These are phyloP conservation scores for Fagus crenata DNA, from an alignment of 306 rosid species.

Conservation along the genomic window DNA sequence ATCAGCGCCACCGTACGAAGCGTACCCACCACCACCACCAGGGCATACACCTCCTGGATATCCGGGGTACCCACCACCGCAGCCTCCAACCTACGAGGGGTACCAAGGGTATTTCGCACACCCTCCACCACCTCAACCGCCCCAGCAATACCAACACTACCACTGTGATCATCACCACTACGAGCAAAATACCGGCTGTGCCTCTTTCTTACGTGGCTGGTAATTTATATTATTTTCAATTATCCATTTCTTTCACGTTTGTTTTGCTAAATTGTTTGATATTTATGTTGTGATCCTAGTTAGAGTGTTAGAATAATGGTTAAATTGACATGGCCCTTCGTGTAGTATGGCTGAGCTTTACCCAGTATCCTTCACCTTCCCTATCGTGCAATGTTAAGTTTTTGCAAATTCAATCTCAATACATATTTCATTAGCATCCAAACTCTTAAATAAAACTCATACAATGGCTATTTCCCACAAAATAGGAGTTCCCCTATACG, in stretches of 20 bases:
- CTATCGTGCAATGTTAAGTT: too few relatives aligned
- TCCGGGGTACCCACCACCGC: slow-evolving; percentile 45
- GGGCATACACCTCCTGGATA: slow-evolving; percentile 39
- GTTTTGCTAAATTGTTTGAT: not conserved
- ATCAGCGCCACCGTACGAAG: slow-evolving; percentile 48
- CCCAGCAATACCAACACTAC: slow-evolving; percentile 37
- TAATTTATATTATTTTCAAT: slow-evolving; percentile 12
- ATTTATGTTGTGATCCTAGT: too few relatives aligned
- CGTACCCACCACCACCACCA: slow-evolving; percentile 43
- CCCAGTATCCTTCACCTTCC: too few relatives aligned
- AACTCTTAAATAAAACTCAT: too few relatives aligned
- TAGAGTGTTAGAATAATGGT: too few relatives aligned
- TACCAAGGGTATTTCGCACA: slow-evolving; percentile 77
- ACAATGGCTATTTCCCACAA: too few relatives aligned
- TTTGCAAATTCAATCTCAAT: too few relatives aligned
- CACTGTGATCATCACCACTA: slow-evolving; percentile 52
- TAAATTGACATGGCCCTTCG: too few relatives aligned
- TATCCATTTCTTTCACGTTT: not conserved
- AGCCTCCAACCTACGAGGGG: slow-evolving; percentile 57
- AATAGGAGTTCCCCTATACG: too few relatives aligned
- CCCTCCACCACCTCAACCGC: slow-evolving; percentile 57
- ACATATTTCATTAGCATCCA: too few relatives aligned
- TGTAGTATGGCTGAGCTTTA: too few relatives aligned
- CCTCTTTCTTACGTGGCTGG: slow-evolving; percentile 74
- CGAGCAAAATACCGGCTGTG: slow-evolving; percentile 36